Percentiles rank a stretch among this genome's conserved stretches.
These are phyloP conservation scores for Mortierella sp. DNA, from an alignment of 371 early-diverging fungal genomes.

Conservation along the genomic window DNA sequence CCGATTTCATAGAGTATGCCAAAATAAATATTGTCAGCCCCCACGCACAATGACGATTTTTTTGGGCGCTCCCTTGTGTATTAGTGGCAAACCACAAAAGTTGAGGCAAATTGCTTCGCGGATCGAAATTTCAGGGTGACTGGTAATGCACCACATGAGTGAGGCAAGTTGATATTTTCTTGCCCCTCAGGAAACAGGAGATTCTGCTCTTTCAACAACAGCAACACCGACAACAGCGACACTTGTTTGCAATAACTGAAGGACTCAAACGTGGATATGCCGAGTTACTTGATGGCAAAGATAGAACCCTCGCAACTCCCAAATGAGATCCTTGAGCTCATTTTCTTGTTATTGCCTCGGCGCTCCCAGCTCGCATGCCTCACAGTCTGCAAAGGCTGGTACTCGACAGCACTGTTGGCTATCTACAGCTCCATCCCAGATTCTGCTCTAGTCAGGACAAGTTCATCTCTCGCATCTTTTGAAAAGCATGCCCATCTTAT, in stretches of 20 bases:
- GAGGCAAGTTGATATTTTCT: too few relatives aligned
- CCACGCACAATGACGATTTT: too few relatives aligned
- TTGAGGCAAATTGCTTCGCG: too few relatives aligned
- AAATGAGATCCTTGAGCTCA: slow-evolving; percentile 4
- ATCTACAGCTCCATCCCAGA: not conserved
- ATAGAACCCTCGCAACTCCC: not conserved
- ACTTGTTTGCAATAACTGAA: too few relatives aligned
- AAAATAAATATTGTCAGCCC: too few relatives aligned
- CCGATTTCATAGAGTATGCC: too few relatives aligned
- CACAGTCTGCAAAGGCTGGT: slow-evolving; percentile 2
- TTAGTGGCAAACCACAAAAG: too few relatives aligned
- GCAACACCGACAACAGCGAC: not conserved
- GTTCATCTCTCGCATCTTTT: not conserved
- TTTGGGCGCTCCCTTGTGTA: too few relatives aligned
- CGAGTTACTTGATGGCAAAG: not conserved
- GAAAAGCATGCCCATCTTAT: not conserved
- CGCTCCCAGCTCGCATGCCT: not conserved
- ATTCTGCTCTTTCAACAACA: not conserved
- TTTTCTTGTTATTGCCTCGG: not conserved
- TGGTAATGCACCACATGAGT: too few relatives aligned
- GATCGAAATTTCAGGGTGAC: too few relatives aligned
- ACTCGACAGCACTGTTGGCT: not conserved
- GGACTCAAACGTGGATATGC: not conserved
- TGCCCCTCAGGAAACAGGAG: too few relatives aligned
- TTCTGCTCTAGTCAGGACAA: not conserved